Base-by-base conservation (phyloP, 2,329 filamentous ascomycete genomes). In the Aspergillus sp. region DNA sequence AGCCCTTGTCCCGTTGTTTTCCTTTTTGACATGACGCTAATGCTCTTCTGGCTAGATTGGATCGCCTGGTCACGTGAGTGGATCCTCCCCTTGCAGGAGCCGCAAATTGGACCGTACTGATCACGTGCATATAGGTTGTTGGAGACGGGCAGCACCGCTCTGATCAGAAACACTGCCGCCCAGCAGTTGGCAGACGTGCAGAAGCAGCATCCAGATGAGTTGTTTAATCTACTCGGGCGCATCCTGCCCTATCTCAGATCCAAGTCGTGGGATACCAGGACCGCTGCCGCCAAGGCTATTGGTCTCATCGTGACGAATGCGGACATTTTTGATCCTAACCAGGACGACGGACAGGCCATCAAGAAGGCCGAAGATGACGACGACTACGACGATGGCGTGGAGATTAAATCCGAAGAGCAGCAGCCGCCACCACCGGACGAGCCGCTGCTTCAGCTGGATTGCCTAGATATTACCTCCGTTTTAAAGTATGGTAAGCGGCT, bases 111-210 rank as follows among this genome's bases (percentile, higher is more conserved):
- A 9, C 5, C 29, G 35, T 33, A 57, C 60, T 61, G 43, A 63
- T 56, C 46, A 51, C 45, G 50, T 39, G 37, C 32, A 35, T 45
- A 40, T 67, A 95, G 90, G 53, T 82, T 98, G 65, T 83, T 98
- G 58, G 93, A 98, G 77, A 97, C 93, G 45, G 93, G 93, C 58
- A 97, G 91, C 71, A 98, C 93, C 48, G 85, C 86, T 64, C 77
- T 98, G 54, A 97, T 98, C 64, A 85, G 94, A 56, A 95, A 96
- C 63, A 98, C 93, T 50, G 94, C 93, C 50, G 93, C 95, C 49
- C 90, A 94, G 62, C 93, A 98, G 71, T 79, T 98, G 51, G 93
- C 90, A 49, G 93, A 98, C 70, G 93, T 95, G 68, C 94, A 98
- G 70, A 97, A 96, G 65, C 88, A 93, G 66, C 93, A 97, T 59